Base-by-base conservation (phyloP, 179 eudicot species). In the Vitellaria paradoxa region DNA sequence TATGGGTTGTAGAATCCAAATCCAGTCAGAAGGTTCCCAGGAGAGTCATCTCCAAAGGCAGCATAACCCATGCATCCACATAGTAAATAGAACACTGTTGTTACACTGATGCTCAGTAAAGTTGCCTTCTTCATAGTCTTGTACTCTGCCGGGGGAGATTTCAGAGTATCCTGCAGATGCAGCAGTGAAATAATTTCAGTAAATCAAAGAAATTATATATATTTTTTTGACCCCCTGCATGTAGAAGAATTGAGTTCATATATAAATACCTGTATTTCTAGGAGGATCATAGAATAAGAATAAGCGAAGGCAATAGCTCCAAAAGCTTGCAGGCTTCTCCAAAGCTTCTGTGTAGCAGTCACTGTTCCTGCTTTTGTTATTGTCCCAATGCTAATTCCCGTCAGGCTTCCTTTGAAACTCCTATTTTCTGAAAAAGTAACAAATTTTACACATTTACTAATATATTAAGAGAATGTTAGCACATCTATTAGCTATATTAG, bases 221-320 rank as follows among this genome's bases (percentile, higher is more conserved):
- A 0, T 30, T 30, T 30, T 30, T 53, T 15, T 53, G 10, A 53
- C 57, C 57, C 57, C 12, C 4, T 11, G n/a, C n/a, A 17, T n/a
- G 23, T 30, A 30, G 37, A 30, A 30, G n/a, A 67, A 20, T n/a
- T 40, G 23, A 10, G 18, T 65, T 11, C 20, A 46, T 10, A 55
- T 24, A 13, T 76, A 9, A 5, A 3, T 40, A 78, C 90, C 88
- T 90, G 92, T 52, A 91, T 91, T 77, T 91, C 96, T 26, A 91
- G 83, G 49, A 89, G 91, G 80, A 89, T 88, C 76, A 89, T 79
- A 0, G 96, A 88, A 81, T 75, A 91, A 6, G 96, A 89, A 79
- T 89, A 89, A 0, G 96, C 93, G 65, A 91, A 89, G 46, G 93
- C 93, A 37, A 91, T 91, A 64, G 87, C 91, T 65, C 96, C 96